A percentile compares a stretch with the other conserved stretches of the same genome.
phyloP scores from a whole-genome alignment of 2,329 filamentous ascomycete genomes.

The Fusarium mexicanum region DNA sequence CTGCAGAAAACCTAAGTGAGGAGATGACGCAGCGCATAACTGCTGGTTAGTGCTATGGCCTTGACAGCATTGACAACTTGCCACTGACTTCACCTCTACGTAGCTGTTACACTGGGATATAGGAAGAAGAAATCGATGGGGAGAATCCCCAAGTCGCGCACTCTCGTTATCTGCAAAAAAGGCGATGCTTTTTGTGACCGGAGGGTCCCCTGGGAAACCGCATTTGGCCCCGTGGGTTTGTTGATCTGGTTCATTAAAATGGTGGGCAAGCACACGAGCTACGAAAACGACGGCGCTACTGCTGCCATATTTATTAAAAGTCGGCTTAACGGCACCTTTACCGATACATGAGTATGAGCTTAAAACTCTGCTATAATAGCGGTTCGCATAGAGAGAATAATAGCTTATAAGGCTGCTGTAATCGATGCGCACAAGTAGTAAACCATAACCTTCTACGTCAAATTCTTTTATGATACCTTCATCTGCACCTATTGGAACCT shows the following conservation, averaged over 20 bases:
- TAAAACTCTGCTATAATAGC: background rate
- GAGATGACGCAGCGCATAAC: background rate
- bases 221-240: too few relatives aligned
- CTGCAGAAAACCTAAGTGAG: background rate
- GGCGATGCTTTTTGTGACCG: background rate
- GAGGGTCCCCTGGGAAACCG: background rate
- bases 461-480: background rate
- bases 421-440: background rate
- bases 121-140: background rate
- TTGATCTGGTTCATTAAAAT: too few relatives aligned
- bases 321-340: too few relatives aligned
- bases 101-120: background rate
- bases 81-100: background rate
- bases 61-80: too few relatives aligned
- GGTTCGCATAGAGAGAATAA: background rate
- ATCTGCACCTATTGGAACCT: background rate
- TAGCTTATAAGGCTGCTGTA: background rate
- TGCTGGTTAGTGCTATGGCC: background rate
- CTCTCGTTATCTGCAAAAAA: background rate
- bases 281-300: too few relatives aligned
- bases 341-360: background rate
- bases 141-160: background rate
- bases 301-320: too few relatives aligned
- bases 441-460: background rate
- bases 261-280: too few relatives aligned